phyloP scores from a whole-genome alignment of 257 asterid genomes.

The Henckelia pumila region DNA sequence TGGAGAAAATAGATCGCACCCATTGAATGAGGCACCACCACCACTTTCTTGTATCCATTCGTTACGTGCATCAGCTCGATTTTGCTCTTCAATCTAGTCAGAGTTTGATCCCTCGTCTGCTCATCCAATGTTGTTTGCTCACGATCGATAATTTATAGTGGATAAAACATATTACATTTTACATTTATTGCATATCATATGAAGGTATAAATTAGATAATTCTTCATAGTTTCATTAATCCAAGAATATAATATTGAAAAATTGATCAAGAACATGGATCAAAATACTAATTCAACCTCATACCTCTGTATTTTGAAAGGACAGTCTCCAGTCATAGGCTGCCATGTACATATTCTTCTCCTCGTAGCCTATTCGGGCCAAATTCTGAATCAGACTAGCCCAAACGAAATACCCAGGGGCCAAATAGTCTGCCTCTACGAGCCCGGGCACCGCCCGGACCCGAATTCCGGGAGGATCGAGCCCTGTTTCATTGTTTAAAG shows the following conservation, averaged over 20 bases:
- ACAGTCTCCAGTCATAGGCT: constrained; percentile 91
- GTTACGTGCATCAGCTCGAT: constrained; percentile 81
- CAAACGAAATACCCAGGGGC: constrained; percentile 92
- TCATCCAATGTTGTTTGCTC: constrained; percentile 12
- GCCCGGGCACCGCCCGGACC: constrained; percentile 76
- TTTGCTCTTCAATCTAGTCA: constrained; percentile 85
- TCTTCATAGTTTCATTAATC: neutral
- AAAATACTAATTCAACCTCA: neutral
- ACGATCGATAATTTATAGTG: neutral
- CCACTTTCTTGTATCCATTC: constrained; percentile 71
- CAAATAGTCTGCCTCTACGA: constrained; percentile 87
- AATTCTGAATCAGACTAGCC: constrained; percentile 87
- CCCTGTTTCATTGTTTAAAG: constrained; percentile 90
- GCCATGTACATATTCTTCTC: constrained; percentile 91
- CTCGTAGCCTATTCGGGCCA: constrained; percentile 88
- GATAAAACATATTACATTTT: neutral
- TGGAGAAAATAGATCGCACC: constrained; percentile 85
- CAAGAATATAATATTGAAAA: neutral
- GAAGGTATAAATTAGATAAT: neutral
- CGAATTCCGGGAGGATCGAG: constrained; percentile 93
- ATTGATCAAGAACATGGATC: no score
- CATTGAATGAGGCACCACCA: constrained; percentile 97
- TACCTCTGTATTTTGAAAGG: constrained; percentile 93
- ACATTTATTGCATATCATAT: constrained; percentile 1
- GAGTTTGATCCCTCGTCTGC: constrained; percentile 78